phyloP scores from a whole-genome alignment of 2,329 filamentous ascomycete genomes.

The Epichloe sylvatica region DNA sequence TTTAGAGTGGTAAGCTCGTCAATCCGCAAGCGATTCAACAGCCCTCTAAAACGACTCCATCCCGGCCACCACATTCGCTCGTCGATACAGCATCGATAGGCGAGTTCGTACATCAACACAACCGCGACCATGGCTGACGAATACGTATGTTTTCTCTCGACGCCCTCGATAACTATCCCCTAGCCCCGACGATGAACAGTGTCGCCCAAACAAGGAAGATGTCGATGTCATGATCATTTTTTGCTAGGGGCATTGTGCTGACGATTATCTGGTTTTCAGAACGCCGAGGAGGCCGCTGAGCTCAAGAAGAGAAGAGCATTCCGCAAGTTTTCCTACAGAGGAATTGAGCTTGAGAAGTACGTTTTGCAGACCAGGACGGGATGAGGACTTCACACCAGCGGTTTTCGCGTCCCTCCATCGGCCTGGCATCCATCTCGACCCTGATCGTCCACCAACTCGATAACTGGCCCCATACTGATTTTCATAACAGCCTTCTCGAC shows the following conservation, averaged over 20 bases:
- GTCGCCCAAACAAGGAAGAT: neutral
- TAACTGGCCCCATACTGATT: slow-evolving; percentile 8
- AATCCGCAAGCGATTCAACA: slow-evolving; percentile 15
- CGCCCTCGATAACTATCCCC: slow-evolving; percentile 14
- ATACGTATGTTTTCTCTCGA: slow-evolving; percentile 53
- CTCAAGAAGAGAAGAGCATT: slow-evolving; percentile 99
- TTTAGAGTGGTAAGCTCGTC: slow-evolving; percentile 18
- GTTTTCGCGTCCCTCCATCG: neutral
- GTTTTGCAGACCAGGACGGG: slow-evolving; percentile 24
- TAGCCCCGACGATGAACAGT: slow-evolving; percentile 12
- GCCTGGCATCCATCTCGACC: neutral
- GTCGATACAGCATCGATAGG: slow-evolving; percentile 31
- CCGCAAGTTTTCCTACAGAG: slow-evolving; percentile 99
- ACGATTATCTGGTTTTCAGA: slow-evolving; percentile 38
- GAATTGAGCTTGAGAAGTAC: slow-evolving; percentile 98
- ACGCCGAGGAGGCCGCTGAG: slow-evolving; percentile 96
- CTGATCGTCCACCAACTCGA: neutral
- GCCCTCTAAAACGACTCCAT: slow-evolving; percentile 22
- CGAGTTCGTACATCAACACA: slow-evolving; percentile 27
- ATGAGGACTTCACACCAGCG: neutral
- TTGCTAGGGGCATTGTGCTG: slow-evolving; percentile 10
- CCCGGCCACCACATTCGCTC: slow-evolving; percentile 27
- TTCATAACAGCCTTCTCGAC: slow-evolving; percentile 71
- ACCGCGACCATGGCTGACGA: slow-evolving; percentile 71
- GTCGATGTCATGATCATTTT: neutral